Evolutionary conservation across 768 basidiomycete species (phyloP).

Genomic region (Leccinum longicurvipes): DNA sequence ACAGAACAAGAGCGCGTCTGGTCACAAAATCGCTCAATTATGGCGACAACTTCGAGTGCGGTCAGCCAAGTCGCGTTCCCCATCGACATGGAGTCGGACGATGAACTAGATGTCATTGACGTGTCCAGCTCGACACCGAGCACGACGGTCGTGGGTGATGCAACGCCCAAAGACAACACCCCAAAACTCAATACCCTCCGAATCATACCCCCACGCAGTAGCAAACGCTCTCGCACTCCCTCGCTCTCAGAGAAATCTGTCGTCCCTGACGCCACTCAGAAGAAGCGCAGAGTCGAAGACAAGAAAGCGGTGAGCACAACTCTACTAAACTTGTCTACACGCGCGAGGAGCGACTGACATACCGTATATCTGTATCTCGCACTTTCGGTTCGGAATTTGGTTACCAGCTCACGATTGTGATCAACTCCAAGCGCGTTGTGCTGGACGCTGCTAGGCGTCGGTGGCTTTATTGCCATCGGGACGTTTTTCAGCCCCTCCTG

Average conservation of each 20-base stretch:
- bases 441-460: constrained; percentile 42
- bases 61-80: constrained; percentile 9
- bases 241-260: constrained; percentile 5
- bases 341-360: not conserved
- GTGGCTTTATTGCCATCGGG: constrained; percentile 45
- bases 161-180: constrained; percentile 18
- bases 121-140: constrained; percentile 24
- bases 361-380: not conserved
- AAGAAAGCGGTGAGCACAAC: constrained; percentile 39
- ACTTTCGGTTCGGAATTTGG: not conserved
- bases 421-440: constrained; percentile 35
- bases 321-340: not conserved
- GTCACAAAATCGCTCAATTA: not conserved
- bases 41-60: not conserved
- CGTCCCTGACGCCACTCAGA: not conserved
- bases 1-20: not conserved
- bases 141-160: constrained; percentile 29
- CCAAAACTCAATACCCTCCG: constrained; percentile 1
- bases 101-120: constrained; percentile 31
- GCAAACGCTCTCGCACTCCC: constrained; percentile 19
- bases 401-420: constrained; percentile 39
- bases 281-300: constrained; percentile 33
- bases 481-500: constrained; percentile 47
- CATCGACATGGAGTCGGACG: constrained; percentile 14
- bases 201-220: constrained; percentile 10